These are phyloP conservation scores for Epicoccum sorghinum DNA, from an alignment of 2,329 filamentous ascomycete genomes.

Conservation along the genomic window DNA sequence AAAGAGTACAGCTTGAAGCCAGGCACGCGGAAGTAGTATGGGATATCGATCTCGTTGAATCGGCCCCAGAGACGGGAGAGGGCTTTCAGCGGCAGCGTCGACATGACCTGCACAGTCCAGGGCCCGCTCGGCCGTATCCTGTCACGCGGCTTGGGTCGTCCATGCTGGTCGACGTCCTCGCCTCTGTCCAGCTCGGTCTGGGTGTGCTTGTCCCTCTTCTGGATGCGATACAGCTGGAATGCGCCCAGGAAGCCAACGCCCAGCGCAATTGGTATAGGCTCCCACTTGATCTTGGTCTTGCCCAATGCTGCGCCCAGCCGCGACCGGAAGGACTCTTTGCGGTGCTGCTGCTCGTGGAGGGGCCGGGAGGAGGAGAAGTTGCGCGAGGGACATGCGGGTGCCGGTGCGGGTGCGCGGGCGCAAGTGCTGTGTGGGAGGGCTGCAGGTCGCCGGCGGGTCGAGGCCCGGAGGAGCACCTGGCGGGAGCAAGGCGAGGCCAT, in stretches of 20 bases:
- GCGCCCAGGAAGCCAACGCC: slow-evolving; percentile 84
- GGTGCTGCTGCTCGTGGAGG: slow-evolving; percentile 50
- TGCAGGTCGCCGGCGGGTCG: slow-evolving; percentile 20
- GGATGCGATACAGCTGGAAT: slow-evolving; percentile 82
- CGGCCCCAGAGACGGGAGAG: slow-evolving; percentile 87
- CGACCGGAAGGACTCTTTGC: slow-evolving; percentile 61
- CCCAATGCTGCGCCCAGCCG: slow-evolving; percentile 64
- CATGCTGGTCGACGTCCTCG: slow-evolving; percentile 52
- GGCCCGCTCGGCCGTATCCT: slow-evolving; percentile 82
- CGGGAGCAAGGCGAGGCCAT: slow-evolving; percentile 38
- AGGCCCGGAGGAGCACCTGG: slow-evolving; percentile 30
- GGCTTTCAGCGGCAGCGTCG: slow-evolving; percentile 87
- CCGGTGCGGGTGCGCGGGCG: slow-evolving; percentile 25
- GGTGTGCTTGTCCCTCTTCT: slow-evolving; percentile 55
- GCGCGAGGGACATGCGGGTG: slow-evolving; percentile 20
- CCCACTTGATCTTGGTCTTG: slow-evolving; percentile 79
- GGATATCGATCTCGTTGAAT: slow-evolving; percentile 89
- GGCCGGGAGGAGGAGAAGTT: slow-evolving; percentile 48
- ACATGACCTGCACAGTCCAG: slow-evolving; percentile 94
- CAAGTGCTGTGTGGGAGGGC: slow-evolving; percentile 9
- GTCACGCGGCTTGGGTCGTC: slow-evolving; percentile 59
- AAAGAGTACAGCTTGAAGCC: slow-evolving; percentile 92
- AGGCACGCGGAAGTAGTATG: slow-evolving; percentile 84
- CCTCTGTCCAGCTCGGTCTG: slow-evolving; percentile 50
- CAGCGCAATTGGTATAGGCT: slow-evolving; percentile 84